Conservation (phyloP, 2,329 filamentous ascomycete genomes). For the Torrubiella hemipterigena region DNA sequence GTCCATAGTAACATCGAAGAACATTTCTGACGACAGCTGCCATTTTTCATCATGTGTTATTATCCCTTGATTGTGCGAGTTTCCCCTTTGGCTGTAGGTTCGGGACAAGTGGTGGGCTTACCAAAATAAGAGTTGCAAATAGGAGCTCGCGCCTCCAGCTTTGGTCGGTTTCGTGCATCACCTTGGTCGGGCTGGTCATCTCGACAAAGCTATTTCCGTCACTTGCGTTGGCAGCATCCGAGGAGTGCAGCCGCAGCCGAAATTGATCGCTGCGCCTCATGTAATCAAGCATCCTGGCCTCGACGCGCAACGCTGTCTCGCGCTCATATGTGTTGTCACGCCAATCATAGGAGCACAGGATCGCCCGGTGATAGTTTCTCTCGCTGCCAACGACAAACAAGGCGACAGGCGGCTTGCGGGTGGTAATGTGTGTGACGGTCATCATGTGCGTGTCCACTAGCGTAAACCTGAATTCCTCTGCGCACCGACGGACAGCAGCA, state of each 20-base stretch:
- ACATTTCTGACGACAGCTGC: too few species aligned
- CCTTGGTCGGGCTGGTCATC: neutral
- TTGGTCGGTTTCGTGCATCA: neutral
- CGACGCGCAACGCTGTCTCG: constrained; percentile 29
- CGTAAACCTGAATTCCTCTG: constrained; percentile 14
- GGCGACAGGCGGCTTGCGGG: constrained; percentile 18
- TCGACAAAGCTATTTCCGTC: too few species aligned
- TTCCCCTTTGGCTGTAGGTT: too few species aligned
- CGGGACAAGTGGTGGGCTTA: neutral
- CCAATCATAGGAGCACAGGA: constrained; percentile 33
- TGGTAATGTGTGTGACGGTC: constrained; percentile 26
- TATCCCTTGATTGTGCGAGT: too few species aligned
- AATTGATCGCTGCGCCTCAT: constrained; percentile 19
- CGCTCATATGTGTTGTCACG: constrained; percentile 8
- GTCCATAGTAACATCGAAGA: too few species aligned
- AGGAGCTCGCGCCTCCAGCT: neutral
- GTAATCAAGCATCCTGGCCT: constrained; percentile 19
- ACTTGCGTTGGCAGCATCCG: too few species aligned
- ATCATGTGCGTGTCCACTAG: constrained; percentile 28
- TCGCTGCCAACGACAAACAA: constrained; percentile 30
- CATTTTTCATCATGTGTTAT: too few species aligned
- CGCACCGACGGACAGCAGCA: too few species aligned
- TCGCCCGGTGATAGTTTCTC: constrained; percentile 30
- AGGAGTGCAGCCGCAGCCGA: constrained; percentile 10
- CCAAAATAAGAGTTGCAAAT: neutral